Evolutionary conservation across 139 green algal genomes (phyloP).

Genomic region (Mychonastes homosphaera): DNA sequence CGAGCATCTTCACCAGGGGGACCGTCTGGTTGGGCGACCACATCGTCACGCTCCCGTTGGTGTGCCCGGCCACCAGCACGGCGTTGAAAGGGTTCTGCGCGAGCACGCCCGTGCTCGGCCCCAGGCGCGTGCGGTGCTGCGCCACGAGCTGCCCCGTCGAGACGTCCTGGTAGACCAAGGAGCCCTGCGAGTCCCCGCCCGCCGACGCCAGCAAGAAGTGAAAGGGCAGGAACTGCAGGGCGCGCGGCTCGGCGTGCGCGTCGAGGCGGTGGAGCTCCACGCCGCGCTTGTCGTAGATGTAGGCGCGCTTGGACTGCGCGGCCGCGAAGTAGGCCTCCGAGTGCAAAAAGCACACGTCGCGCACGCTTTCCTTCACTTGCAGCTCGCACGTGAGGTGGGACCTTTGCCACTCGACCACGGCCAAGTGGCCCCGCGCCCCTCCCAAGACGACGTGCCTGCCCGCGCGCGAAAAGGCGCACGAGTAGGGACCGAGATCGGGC

Average conservation of each 20-base stretch:
- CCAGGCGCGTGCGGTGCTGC: conserved; percentile 66
- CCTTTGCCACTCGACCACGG: conserved; percentile 81
- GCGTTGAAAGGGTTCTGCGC: conserved; percentile 83
- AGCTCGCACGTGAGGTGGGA: conserved; percentile 60
- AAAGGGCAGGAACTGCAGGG: conserved; percentile 87
- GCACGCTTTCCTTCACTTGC: conserved; percentile 78
- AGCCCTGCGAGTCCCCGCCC: conserved; percentile 49
- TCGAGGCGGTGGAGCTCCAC: conserved; percentile 93
- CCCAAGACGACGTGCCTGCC: conserved; percentile 75
- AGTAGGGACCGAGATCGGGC: conserved; percentile 70
- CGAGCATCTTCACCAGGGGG: conserved; percentile 85
- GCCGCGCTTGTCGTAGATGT: conserved; percentile 97
- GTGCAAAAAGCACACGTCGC: conserved; percentile 87
- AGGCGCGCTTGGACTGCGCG: conserved; percentile 89
- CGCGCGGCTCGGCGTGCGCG: conserved; percentile 40
- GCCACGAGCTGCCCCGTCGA: conserved; percentile 82
- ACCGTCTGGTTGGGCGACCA: conserved; percentile 91
- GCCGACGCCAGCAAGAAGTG: conserved; percentile 90
- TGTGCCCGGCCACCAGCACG: conserved; percentile 74
- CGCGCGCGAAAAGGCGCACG: conserved; percentile 61
- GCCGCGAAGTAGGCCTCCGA: conserved; percentile 93
- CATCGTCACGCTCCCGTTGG: conserved; percentile 80
- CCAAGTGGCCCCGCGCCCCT: conserved; percentile 80
- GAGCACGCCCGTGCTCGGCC: conserved; percentile 60
- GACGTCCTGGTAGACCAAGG: conserved; percentile 89